A percentile compares a stretch with the other conserved stretches of the same genome.
Evolutionary conservation across 1,284 basidiomycete genomes (phyloP).

Genomic region (Ganoderma boninense): DNA sequence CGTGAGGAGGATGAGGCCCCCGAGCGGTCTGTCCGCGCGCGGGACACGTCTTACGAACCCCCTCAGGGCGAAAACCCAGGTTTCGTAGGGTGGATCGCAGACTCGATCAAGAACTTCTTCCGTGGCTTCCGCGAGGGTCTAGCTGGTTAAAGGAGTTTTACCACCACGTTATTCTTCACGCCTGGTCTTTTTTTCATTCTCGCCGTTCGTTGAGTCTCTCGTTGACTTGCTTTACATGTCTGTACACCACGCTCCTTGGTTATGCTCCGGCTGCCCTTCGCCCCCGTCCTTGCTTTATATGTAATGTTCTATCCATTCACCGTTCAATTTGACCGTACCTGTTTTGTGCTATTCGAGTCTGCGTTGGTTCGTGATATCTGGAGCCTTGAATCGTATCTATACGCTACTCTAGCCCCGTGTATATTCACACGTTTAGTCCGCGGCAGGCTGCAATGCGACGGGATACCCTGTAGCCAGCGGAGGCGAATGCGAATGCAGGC

Average conservation of each 20-base stretch:
- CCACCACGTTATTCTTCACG: background rate
- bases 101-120: conserved; percentile 68
- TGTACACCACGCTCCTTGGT: conserved; percentile 22
- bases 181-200: background rate
- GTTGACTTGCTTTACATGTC: background rate
- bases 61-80: conserved; percentile 53
- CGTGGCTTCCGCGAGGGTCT: conserved; percentile 71
- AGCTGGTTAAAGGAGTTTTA: conserved; percentile 26
- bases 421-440: conserved; percentile 3
- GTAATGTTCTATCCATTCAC: background rate
- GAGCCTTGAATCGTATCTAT: conserved; percentile 4
- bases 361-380: background rate
- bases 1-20: conserved; percentile 47
- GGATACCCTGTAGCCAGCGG: conserved; percentile 21
- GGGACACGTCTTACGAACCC: conserved; percentile 55
- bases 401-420: conserved; percentile 22
- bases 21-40: conserved; percentile 56
- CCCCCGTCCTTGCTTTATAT: conserved; percentile 10
- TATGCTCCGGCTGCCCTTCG: background rate
- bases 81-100: conserved; percentile 62
- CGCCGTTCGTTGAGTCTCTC: background rate
- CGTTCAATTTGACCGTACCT: background rate
- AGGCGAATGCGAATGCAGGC: conserved; percentile 8
- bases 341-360: background rate
- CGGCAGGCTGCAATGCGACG: conserved; percentile 12